Evolutionary conservation across 495 filamentous ascomycete genomes (phyloP), one percentile per base, ranked within the genome.

Genomic region (Lasiosphaeris hirsuta): DNA sequence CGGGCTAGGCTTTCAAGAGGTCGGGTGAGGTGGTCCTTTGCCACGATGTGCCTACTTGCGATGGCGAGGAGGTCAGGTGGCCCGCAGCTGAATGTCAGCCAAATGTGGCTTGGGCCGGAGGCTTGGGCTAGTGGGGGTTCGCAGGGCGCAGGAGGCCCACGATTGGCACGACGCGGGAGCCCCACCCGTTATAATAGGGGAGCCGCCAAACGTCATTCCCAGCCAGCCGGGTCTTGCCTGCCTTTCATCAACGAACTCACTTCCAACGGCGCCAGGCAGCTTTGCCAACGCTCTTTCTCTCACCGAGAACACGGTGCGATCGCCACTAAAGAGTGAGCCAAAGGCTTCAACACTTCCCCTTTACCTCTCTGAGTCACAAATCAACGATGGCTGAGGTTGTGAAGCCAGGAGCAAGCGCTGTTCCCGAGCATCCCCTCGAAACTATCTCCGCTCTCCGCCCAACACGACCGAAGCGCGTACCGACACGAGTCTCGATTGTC

Each of bases 401-500:
- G n/a, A 55, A 18, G 15, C 39, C 36, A 33, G 33, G 30, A n/a
- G 47, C 45, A 36, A 44, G 59, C 15, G 51, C 56, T 10, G 44
- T 11, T 18, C 48, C 54, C 17, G 48, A 51, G 15, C 35, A 37
- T 45, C 10, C 57, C 46, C 36, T 30, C 5, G 23, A 55, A 36
- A 19, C 47, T 10, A 37, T 43, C 50, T 70, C 68, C 5, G 58
- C 65, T 1, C 59, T 68, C 15, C 65, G 68, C 30, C 53, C 60
- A 10, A 38, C 57, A 13, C 51, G 41, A 30, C 49, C 56, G 6
- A 66, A 54, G 45, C 58, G 65, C 43, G 60, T 60, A 30, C 63
- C 60, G 19, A 64, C 65, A 13, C 62, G 63, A 33, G 66, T 70
- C 23, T 67, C 66, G 14, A 69, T 70, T 17, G 52, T 53, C 36